Conservation (phyloP, 192 early-diverging fungal species). For the Entomortierella chlamydospora region DNA sequence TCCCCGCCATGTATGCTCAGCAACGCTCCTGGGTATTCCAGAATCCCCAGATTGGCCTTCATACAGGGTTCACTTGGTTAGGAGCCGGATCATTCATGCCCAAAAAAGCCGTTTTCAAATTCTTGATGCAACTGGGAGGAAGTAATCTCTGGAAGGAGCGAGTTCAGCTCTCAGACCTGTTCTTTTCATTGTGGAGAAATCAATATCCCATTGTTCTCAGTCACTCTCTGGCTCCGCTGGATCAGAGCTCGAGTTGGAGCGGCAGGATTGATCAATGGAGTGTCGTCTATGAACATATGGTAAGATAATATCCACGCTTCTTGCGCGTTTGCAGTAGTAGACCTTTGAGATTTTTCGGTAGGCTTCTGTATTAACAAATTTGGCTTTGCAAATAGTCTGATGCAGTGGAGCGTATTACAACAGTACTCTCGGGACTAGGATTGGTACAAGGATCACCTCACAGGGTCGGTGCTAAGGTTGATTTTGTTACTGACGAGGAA, state of each 20-base stretch:
- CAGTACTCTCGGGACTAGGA: constrained; percentile 50
- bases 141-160: constrained; percentile 60
- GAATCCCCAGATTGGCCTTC: constrained; percentile 57
- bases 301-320: constrained; percentile 17
- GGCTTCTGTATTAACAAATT: background rate
- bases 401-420: constrained; percentile 34
- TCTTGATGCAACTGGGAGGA: constrained; percentile 62
- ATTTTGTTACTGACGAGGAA: constrained; percentile 61
- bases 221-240: constrained; percentile 45
- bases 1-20: constrained; percentile 60
- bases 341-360: background rate
- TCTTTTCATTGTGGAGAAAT: constrained; percentile 66
- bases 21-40: constrained; percentile 64
- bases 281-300: constrained; percentile 61
- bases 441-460: constrained; percentile 56
- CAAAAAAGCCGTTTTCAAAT: constrained; percentile 57
- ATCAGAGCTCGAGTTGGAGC: constrained; percentile 55
- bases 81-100: constrained; percentile 61
- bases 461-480: constrained; percentile 52
- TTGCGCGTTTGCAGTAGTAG: background rate
- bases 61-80: constrained; percentile 62
- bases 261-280: constrained; percentile 61
- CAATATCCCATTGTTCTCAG: constrained; percentile 56
- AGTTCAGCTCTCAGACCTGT: constrained; percentile 59
- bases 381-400: constrained; percentile 11